A percentile compares a stretch with the other conserved stretches of the same genome.
These are phyloP conservation scores for Centrapalus pauciflorus DNA, from an alignment of 129 eudicot genomes.

Conservation along the genomic window DNA sequence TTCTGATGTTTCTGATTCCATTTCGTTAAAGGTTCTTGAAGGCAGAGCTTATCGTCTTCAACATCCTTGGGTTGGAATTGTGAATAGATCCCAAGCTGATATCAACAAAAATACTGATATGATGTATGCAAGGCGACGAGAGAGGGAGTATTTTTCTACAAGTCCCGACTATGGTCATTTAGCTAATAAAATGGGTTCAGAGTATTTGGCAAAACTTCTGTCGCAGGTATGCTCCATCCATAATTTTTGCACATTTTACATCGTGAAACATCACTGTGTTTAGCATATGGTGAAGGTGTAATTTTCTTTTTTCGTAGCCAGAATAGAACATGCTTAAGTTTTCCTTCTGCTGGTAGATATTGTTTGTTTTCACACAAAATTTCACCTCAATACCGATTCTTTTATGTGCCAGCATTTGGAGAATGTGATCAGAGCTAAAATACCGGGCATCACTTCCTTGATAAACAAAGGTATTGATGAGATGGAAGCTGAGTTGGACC, in stretches of 20 bases:
- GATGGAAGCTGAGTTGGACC: slow-evolving; percentile 55
- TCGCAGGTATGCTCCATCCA: slow-evolving; percentile 31
- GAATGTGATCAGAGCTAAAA: slow-evolving; percentile 44
- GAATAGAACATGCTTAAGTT: background rate
- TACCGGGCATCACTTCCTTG: slow-evolving; percentile 54
- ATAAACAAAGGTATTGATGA: slow-evolving; percentile 55
- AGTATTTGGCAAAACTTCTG: slow-evolving; percentile 58
- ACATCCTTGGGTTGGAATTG: slow-evolving; percentile 75
- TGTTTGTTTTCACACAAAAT: background rate
- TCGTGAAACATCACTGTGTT: background rate
- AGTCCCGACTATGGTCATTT: slow-evolving; percentile 59
- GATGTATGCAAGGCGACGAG: slow-evolving; percentile 49
- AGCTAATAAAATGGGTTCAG: slow-evolving; percentile 59
- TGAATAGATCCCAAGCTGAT: slow-evolving; percentile 68
- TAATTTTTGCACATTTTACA: background rate
- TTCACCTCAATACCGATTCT: background rate
- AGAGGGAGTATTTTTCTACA: slow-evolving; percentile 58
- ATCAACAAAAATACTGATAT: slow-evolving; percentile 51
- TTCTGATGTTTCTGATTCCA: slow-evolving; percentile 5
- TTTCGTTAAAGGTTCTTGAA: slow-evolving; percentile 51
- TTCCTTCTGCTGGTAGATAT: background rate
- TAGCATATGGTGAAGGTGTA: background rate
- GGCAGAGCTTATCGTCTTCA: slow-evolving; percentile 68
- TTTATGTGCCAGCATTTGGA: slow-evolving; percentile 53
- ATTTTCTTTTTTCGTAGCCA: background rate